Evolutionary conservation across 306 rosid genomes (phyloP).

Genomic region (Cyclanthera cordifolia): DNA sequence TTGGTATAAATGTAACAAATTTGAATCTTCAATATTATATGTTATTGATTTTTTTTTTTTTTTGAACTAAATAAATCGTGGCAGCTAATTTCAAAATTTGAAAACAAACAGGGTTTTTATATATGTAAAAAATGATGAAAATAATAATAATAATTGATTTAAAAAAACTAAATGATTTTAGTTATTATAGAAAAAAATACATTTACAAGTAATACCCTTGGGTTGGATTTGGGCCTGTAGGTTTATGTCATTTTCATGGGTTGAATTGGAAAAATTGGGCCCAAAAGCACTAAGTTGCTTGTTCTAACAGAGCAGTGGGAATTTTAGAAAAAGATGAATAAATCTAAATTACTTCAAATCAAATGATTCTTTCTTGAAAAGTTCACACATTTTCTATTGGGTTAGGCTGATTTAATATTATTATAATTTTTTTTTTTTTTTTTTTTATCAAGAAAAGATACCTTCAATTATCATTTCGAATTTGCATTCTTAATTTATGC

Average conservation of each 20-base stretch:
- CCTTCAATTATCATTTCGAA: not conserved
- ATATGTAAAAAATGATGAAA: too few relatives aligned
- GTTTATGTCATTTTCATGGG: not conserved
- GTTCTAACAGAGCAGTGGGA: not conserved
- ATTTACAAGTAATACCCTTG: too few relatives aligned
- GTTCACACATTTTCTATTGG: not conserved
- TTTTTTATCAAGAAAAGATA: not conserved
- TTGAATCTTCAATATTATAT: too few relatives aligned
- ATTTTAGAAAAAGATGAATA: not conserved
- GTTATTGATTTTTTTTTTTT: too few relatives aligned
- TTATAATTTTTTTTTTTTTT: not conserved
- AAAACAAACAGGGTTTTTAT: too few relatives aligned
- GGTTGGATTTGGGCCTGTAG: conserved; percentile 12
- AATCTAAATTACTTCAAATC: not conserved
- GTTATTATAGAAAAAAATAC: too few relatives aligned
- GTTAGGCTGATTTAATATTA: conserved; percentile 2
- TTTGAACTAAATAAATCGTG: too few relatives aligned
- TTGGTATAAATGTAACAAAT: too few relatives aligned
- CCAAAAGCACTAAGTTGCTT: not conserved
- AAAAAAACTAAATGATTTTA: too few relatives aligned
- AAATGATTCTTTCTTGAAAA: conserved; percentile 1
- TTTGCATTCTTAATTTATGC: not conserved
- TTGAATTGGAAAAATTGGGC: conserved; percentile 7
- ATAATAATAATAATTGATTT: too few relatives aligned
- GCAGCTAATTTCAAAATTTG: too few relatives aligned